Evolutionary conservation across 768 basidiomycete genomes (phyloP), one percentile per base, ranked within the genome.

Genomic region (Serpula lacrymans): DNA sequence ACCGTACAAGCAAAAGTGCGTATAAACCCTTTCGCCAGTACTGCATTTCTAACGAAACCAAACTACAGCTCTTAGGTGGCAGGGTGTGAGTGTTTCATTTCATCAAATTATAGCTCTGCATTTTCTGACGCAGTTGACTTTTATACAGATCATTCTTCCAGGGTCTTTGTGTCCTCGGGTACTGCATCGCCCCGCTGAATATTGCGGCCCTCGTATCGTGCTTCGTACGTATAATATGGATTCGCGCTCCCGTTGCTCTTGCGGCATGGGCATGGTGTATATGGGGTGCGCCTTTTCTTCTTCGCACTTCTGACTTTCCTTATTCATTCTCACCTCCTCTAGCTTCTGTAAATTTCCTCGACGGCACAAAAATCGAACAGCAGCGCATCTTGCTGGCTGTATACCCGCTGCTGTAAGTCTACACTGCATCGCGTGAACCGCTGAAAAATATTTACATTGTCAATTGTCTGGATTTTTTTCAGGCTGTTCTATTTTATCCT

Each of bases 281-380:
- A 43, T 98, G 93, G 92, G 95, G 94, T 97, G 55, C 44, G 78
- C 61, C 18, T n/a, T 30, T 8, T 28, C 21, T 26, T 39, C 25
- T 10, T 29, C 20, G 29, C 20, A 42, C 20, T 13, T 30, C 16
- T 22, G 16, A 30, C 28, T 21, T 37, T 12, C 25, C 43, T 33
- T 29, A 10, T 16, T 32, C 22, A 18, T 26, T 18, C 37, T 20
- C 5, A 12, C 50, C 52, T 7, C 47, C 33, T 18, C 16, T 36
- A 96, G 93, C 94, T 2, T 87, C 92, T 14, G 84, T 95, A 35
- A 95, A 95, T 63, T 96, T 96, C 67, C 72, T 98, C 52, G 93
- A 92, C 49, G 94, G 95, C 9, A 95, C 93, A 0, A 88, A 88
- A 67, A 88, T 98, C 48, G 91, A 89, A 47, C 85, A 83, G 54